Conservation (phyloP, 805 yeast genomes). For the Vanderwaltozyma verrucispora region DNA sequence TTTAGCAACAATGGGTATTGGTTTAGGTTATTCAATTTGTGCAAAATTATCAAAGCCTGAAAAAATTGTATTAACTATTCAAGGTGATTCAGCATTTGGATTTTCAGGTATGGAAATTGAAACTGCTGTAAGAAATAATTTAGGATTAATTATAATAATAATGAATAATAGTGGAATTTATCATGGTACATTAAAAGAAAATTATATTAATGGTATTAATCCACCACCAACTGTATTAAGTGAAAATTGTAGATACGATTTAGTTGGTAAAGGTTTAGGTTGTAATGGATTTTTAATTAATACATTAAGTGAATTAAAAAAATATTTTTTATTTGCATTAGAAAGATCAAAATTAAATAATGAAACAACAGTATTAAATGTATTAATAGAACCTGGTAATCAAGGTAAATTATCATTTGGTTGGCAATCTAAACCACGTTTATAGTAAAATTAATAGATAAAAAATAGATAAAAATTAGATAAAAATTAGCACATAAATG, state of each 20-base stretch:
- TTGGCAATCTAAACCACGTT: slow-evolving; percentile 45
- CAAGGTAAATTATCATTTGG: slow-evolving; percentile 49
- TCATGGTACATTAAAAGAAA: slow-evolving; percentile 38
- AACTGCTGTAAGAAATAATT: slow-evolving; percentile 45
- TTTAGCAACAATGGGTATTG: slow-evolving; percentile 71
- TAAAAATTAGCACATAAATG: too few species aligned
- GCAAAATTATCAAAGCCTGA: slow-evolving; percentile 38
- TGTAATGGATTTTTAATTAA: slow-evolving; percentile 41
- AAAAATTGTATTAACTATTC: slow-evolving; percentile 44
- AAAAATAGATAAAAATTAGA: not conserved
- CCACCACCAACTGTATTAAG: slow-evolving; percentile 54
- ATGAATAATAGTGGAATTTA: slow-evolving; percentile 70
- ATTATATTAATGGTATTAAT: slow-evolving; percentile 11
- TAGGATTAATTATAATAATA: slow-evolving; percentile 49
- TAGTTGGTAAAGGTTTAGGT: slow-evolving; percentile 46
- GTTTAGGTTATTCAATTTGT: slow-evolving; percentile 59
- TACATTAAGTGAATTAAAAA: slow-evolving; percentile 32
- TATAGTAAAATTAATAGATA: too few species aligned
- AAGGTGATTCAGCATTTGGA: slow-evolving; percentile 74
- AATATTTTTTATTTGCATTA: slow-evolving; percentile 30
- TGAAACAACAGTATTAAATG: slow-evolving; percentile 42
- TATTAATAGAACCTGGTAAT: slow-evolving; percentile 50
- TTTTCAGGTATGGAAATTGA: slow-evolving; percentile 67
- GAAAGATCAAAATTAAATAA: slow-evolving; percentile 18
- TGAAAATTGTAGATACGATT: slow-evolving; percentile 46